Evolutionary conservation across 352 stramenopile genomes (phyloP).

Genomic region (Blastocystis sp.): DNA sequence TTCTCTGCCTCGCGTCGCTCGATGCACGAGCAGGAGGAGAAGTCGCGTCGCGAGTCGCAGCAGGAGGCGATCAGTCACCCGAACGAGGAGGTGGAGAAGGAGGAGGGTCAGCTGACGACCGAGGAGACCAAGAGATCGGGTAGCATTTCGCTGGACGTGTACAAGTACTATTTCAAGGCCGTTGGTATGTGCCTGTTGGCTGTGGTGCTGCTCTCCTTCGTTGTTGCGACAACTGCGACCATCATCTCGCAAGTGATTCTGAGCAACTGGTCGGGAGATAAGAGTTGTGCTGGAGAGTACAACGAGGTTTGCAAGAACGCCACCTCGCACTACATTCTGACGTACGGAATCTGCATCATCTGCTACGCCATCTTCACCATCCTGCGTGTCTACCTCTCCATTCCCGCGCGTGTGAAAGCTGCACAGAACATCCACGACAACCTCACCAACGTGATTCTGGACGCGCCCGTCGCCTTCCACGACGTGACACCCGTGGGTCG

Average conservation of each 20-base stretch:
- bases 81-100: slow-evolving; percentile 9
- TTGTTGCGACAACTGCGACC: background rate
- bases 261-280: slow-evolving; percentile 1
- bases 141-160: background rate
- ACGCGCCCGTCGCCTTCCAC: slow-evolving; percentile 81
- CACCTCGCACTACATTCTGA: background rate
- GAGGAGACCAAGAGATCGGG: slow-evolving; percentile 41
- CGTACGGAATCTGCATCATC: slow-evolving; percentile 58
- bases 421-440: slow-evolving; percentile 72
- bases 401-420: slow-evolving; percentile 64
- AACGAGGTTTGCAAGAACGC: too few species aligned
- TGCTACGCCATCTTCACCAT: slow-evolving; percentile 65
- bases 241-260: slow-evolving; percentile 28
- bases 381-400: slow-evolving; percentile 65
- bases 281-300: background rate
- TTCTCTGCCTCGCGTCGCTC: slow-evolving; percentile 60
- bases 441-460: slow-evolving; percentile 72
- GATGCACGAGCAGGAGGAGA: slow-evolving; percentile 23
- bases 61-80: too few species aligned
- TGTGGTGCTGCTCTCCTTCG: slow-evolving; percentile 5
- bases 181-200: background rate
- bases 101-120: background rate
- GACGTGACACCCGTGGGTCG: slow-evolving; percentile 77
- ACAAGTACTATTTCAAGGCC: slow-evolving; percentile 56
- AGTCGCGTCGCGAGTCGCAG: background rate